Percentiles rank a stretch among this genome's conserved stretches.
Evolutionary conservation across 495 filamentous ascomycete species (phyloP).

Genomic region (Sphaerosporella brunnea): DNA sequence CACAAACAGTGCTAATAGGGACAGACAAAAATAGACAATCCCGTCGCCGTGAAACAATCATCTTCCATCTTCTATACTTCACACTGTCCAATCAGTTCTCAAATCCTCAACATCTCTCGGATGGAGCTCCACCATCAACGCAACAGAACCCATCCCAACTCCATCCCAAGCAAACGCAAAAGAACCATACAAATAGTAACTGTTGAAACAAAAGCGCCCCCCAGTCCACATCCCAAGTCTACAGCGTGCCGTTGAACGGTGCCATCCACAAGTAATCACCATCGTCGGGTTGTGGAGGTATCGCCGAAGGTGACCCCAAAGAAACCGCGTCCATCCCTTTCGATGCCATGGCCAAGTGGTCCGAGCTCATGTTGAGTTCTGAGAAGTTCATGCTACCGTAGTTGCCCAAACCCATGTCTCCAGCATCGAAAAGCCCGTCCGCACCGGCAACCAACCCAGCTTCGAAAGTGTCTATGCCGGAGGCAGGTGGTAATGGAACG

Average conservation of each 20-base stretch:
- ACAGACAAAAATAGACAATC: background rate
- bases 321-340: conserved; percentile 18
- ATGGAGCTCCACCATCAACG: background rate
- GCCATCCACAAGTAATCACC: conserved; percentile 24
- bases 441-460: conserved; percentile 15
- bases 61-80: background rate
- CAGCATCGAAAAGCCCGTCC: conserved; percentile 17
- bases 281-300: conserved; percentile 18
- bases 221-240: background rate
- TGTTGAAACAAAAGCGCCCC: background rate
- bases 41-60: background rate
- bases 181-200: background rate
- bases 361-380: conserved; percentile 12
- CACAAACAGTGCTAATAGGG: no score
- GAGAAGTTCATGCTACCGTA: conserved; percentile 17
- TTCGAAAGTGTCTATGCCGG: conserved; percentile 5
- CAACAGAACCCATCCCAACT: background rate
- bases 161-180: background rate
- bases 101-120: background rate
- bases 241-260: conserved; percentile 1
- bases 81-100: background rate
- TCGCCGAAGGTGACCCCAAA: conserved; percentile 8
- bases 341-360: conserved; percentile 9
- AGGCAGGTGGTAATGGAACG: conserved; percentile 2
- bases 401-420: conserved; percentile 14